Conservation (phyloP, 805 yeast species). For the Candida nemodendra region DNA sequence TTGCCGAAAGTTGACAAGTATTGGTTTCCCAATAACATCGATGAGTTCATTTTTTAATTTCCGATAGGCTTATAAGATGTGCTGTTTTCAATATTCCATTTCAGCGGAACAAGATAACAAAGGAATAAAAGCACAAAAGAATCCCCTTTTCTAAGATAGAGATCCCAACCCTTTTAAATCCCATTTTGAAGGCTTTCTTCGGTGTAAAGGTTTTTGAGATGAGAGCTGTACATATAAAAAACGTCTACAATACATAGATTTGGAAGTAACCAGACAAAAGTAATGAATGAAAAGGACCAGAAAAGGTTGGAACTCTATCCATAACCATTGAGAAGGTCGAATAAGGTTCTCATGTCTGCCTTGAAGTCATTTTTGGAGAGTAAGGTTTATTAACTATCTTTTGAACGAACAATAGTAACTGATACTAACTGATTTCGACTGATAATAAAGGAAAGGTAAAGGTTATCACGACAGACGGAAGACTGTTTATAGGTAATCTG, state of each 20-base stretch:
- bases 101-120: neutral
- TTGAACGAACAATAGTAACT: neutral
- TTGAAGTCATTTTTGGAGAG: slow-evolving; percentile 26
- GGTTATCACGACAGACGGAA: slow-evolving; percentile 57
- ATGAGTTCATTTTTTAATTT: neutral
- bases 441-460: slow-evolving; percentile 47
- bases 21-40: neutral
- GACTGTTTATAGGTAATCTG: slow-evolving; percentile 45
- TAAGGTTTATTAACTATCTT: too few species aligned
- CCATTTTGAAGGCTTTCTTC: too few species aligned
- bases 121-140: neutral
- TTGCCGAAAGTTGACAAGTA: slow-evolving; percentile 5
- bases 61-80: neutral
- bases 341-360: slow-evolving; percentile 28
- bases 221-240: too few species aligned
- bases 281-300: too few species aligned
- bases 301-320: neutral
- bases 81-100: neutral
- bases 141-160: too few species aligned
- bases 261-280: too few species aligned
- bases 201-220: too few species aligned
- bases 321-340: too few species aligned
- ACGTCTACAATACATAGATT: too few species aligned
- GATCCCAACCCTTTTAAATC: too few species aligned
- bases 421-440: slow-evolving; percentile 16